A percentile compares a stretch with the other conserved stretches of the same genome.
Evolutionary conservation across 345 rosid genomes (phyloP).

Genomic region (Populus deltoides): DNA sequence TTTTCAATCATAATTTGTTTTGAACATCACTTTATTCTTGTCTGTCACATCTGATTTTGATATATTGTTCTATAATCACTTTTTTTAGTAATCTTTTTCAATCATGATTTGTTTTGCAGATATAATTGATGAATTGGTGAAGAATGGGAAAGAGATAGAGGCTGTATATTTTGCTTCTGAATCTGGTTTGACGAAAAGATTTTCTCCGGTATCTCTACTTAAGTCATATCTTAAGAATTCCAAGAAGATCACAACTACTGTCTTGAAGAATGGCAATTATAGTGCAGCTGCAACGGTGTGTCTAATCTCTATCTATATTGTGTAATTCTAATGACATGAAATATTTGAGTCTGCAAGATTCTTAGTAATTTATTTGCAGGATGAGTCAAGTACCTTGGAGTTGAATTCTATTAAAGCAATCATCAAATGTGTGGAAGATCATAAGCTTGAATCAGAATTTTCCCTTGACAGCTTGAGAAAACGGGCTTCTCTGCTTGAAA

Average conservation of each 20-base stretch:
- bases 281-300: conserved; percentile 36
- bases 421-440: conserved; percentile 59
- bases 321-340: background rate
- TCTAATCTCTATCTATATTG: background rate
- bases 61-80: too few species aligned
- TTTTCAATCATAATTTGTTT: too few species aligned
- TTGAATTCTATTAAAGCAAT: conserved; percentile 48
- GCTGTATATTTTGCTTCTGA: conserved; percentile 59
- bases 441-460: conserved; percentile 50
- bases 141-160: conserved; percentile 53
- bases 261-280: conserved; percentile 39
- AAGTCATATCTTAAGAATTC: conserved; percentile 42
- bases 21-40: too few species aligned
- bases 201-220: conserved; percentile 45
- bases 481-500: conserved; percentile 45
- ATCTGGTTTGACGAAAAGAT: conserved; percentile 46
- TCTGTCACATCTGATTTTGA: too few species aligned
- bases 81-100: too few species aligned
- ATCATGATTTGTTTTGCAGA: conserved; percentile 21
- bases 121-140: conserved; percentile 47
- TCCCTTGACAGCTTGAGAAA: conserved; percentile 40
- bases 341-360: background rate
- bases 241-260: conserved; percentile 37
- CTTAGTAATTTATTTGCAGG: conserved; percentile 35
- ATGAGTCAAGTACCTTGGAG: conserved; percentile 44